phyloP scores from a whole-genome alignment of 257 asterid genomes.

The Solanum clarkiae region DNA sequence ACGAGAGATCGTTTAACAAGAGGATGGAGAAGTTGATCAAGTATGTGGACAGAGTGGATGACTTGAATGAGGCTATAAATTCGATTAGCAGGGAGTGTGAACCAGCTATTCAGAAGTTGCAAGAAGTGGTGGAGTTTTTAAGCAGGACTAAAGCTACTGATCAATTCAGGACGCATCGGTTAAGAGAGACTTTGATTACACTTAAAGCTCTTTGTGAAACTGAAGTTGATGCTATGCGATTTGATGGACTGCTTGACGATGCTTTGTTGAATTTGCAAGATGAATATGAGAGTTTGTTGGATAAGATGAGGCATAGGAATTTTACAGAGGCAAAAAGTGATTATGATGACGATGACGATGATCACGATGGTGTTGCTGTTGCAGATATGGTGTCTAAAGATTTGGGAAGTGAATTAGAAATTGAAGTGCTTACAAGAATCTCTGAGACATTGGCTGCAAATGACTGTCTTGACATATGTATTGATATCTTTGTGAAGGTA shows the following conservation, averaged over 20 bases:
- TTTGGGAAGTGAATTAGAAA: constrained; percentile 49
- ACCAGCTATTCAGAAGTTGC: constrained; percentile 66
- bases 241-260: constrained; percentile 67
- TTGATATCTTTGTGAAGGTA: constrained; percentile 71
- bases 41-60: constrained; percentile 49
- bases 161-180: constrained; percentile 36
- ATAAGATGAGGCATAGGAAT: constrained; percentile 32
- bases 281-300: constrained; percentile 57
- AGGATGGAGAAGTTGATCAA: constrained; percentile 35
- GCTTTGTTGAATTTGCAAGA: constrained; percentile 78
- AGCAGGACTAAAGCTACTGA: constrained; percentile 85
- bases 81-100: constrained; percentile 47
- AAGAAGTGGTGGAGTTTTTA: constrained; percentile 77
- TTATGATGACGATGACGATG: constrained; percentile 3
- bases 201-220: constrained; percentile 53
- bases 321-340: background rate
- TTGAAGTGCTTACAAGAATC: constrained; percentile 44
- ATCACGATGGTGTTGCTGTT: background rate
- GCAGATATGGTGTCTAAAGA: constrained; percentile 4
- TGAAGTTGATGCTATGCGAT: constrained; percentile 65
- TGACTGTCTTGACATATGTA: constrained; percentile 77
- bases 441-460: constrained; percentile 45
- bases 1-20: constrained; percentile 24
- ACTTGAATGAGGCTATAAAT: constrained; percentile 28
- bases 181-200: constrained; percentile 57